These are phyloP conservation scores for Wallacemonas rigidus DNA, from an alignment of 208 protist genomes.

Conservation along the genomic window DNA sequence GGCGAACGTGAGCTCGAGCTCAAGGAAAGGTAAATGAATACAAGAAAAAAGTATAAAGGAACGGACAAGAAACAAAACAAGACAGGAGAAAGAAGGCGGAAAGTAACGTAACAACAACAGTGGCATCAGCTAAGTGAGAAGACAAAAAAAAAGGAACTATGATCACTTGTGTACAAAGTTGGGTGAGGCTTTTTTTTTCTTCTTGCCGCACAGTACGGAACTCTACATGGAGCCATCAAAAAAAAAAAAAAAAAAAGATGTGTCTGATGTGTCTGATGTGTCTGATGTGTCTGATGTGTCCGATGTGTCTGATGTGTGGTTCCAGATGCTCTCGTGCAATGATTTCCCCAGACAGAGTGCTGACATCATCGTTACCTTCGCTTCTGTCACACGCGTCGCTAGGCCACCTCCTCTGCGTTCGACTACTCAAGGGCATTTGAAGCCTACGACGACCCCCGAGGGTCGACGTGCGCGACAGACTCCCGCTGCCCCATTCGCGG, in stretches of 20 bases:
- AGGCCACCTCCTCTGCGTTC: not conserved
- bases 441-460: conserved; percentile 7
- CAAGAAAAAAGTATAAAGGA: not conserved
- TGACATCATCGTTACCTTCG: conserved; percentile 3
- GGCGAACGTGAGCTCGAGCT: not conserved
- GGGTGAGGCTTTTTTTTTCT: not conserved
- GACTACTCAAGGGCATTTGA: not conserved
- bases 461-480: conserved; percentile 14
- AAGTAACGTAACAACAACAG: not conserved
- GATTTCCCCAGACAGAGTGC: not conserved
- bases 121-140: conserved; percentile 10
- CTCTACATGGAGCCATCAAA: conserved; percentile 11
- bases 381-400: too few species aligned
- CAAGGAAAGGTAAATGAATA: not conserved
- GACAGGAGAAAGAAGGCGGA: conserved; percentile 6
- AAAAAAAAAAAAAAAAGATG: conserved; percentile 23
- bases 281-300: too few species aligned
- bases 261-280: too few species aligned
- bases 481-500: conserved; percentile 3
- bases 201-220: not conserved
- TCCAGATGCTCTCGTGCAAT: too few species aligned
- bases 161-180: not conserved
- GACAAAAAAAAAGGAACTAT: conserved; percentile 22
- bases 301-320: too few species aligned
- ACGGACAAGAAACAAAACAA: conserved; percentile 19